These are phyloP conservation scores for Chlamydomonas schloesseri DNA, from an alignment of 139 green algal genomes.

Conservation along the genomic window DNA sequence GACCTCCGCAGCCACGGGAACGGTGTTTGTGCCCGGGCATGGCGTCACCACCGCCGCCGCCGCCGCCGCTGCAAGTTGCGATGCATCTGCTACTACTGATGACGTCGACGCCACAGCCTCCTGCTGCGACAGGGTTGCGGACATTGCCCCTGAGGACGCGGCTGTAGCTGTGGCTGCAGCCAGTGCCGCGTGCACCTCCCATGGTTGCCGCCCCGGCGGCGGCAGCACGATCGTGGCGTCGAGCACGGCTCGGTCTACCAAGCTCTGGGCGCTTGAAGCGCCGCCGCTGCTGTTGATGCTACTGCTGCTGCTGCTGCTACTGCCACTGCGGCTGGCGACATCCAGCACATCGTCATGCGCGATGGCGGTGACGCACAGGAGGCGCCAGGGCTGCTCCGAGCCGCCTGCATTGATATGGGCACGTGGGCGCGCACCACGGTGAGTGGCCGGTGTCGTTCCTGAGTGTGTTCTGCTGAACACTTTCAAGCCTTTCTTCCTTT, in stretches of 20 bases:
- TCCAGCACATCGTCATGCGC: neutral
- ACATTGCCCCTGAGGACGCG: no score
- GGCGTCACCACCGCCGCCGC: neutral
- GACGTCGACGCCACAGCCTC: no score
- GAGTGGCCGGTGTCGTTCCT: no score
- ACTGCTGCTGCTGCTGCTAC: neutral
- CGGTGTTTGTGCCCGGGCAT: neutral
- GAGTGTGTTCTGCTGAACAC: no score
- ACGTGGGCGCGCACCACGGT: no score
- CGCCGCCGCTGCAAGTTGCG: no score
- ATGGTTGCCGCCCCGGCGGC: neutral
- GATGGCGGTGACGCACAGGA: slow-evolving; percentile 11
- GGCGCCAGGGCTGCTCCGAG: neutral
- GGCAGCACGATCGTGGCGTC: slow-evolving; percentile 10
- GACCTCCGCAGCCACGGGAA: neutral
- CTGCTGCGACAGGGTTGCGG: no score
- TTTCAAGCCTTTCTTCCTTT: no score
- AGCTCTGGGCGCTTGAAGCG: no score
- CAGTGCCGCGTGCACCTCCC: neutral
- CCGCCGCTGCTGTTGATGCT: neutral
- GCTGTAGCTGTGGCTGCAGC: neutral
- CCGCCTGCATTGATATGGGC: neutral
- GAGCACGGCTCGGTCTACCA: neutral
- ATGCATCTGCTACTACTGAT: no score
- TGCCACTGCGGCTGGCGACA: neutral